Evolutionary conservation across 2,329 filamentous ascomycete species (phyloP), one percentile per base, ranked within the genome.

Genomic region (Aspergillus versicolor): DNA sequence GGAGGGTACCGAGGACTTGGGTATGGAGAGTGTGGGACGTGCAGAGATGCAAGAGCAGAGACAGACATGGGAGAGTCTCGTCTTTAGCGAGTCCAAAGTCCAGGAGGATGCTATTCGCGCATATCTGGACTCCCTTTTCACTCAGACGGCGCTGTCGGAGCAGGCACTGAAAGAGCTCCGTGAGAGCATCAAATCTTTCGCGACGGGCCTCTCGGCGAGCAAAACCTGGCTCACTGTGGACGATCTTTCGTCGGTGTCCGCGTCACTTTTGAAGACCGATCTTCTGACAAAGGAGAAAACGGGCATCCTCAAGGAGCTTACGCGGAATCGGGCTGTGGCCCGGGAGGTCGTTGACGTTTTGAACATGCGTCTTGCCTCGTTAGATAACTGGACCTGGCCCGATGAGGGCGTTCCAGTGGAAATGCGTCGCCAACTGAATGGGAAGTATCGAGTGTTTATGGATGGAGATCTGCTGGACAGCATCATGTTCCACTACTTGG

Each of bases 381-480:
- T 85, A 2, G 75, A 80, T 19, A 79, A 70, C 22, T 86, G 83
- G 83, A 65, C 71, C 12, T 86, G 83, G 82, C 74, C 73, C 15
- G 65, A 70, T 2, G 68, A 71, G 4, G 77, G 74, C 4, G 73
- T 83, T 7, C 71, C 76, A 1, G 64, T 84, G 2, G 74, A 81
- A 45, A 79, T 81, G 74, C 76, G 82, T 37, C 77, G 80, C 7
- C 79, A 83, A 51, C 65, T 85, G 37, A 84, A 83, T 61, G 81
- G 82, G 3, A 81, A 82, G 58, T 87, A 86, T 64, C 76, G 83
- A 2, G 80, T 85, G 24, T 84, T 79, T 64, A 83, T 84, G 75
- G 81, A 85, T 49, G 81, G 83, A 61, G 84, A 87, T 59, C 72
- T 84, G 19, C 76, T 84, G 7, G 80, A 84, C 61, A 79, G 80